Evolutionary conservation across 495 filamentous ascomycete species (phyloP), one percentile per base, ranked within the genome.

Genomic region (Cercophora samala): DNA sequence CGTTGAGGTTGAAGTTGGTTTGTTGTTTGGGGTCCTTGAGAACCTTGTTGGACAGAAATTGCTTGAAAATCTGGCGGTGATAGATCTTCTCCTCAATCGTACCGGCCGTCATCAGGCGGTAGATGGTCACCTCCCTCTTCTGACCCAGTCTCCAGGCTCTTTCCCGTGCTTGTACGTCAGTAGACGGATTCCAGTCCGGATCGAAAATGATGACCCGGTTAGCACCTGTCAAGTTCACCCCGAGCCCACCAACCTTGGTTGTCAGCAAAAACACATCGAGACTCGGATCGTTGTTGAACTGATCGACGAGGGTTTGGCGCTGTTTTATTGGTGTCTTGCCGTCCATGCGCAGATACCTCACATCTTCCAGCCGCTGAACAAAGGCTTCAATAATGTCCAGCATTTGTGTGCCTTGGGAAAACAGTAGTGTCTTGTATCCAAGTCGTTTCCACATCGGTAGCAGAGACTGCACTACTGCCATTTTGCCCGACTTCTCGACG

Each of bases 21-120:
- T 89, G 87, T 72, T 97, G 92, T 70, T 93, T 97, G 0, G 95
- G 93, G 68, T 98, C 93, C 74, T 88, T 91, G 64, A 97, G 75
- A 13, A 99, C 93, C 74, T 99, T 99, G 78, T 97, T 94, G 8
- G 91, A 91, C 32, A 99, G 80, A 72, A 97, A 96, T 69, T 97
- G 93, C 76, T 99, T 99, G 80, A 93, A 98, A 60, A 99, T 92
- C 76, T 99, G 95, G 5, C 95, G 90, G 75, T 98, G 95, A 66
- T 97, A 98, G 53, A 99, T 97, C 82, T 98, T 98, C 78, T 99
- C 95, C 73, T 99, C 95, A 37, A 99, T 98, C 0, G 95, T 97
- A 18, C 94, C 93, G 2, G 92, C 91, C n/a, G 92, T 95, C 90
- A 99, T 93, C 52, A 99, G 82, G 24, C 95, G 90, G 76, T 95